Conservation (phyloP, 306 rosid genomes). For the Malus sylvestris region DNA sequence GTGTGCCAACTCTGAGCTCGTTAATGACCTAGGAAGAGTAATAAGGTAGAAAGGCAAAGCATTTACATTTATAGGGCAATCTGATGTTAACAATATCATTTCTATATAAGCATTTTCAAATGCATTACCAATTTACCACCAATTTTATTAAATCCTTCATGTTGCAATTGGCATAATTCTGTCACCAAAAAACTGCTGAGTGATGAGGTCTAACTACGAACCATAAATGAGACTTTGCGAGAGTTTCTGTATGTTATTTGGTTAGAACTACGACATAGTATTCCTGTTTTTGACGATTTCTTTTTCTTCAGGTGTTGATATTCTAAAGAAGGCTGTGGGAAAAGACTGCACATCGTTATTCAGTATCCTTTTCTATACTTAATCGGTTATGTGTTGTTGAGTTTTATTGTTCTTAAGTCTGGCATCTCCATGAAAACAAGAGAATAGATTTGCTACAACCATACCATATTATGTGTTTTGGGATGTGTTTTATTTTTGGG, state of each 20-base stretch:
- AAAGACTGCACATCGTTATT: conserved; percentile 90
- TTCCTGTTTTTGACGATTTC: conserved; percentile 8
- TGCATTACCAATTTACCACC: not conserved
- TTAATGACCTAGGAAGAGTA: not conserved
- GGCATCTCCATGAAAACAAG: not conserved
- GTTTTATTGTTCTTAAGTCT: not conserved
- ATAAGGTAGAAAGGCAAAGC: not conserved
- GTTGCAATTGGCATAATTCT: not conserved
- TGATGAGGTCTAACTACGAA: not conserved
- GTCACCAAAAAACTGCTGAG: not conserved
- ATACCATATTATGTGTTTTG: not conserved
- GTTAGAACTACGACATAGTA: not conserved
- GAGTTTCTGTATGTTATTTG: not conserved
- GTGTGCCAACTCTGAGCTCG: not conserved
- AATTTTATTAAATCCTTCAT: not conserved
- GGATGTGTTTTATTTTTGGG: too few species aligned
- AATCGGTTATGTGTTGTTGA: not conserved
- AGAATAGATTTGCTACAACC: not conserved
- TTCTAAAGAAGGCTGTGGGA: conserved; percentile 84
- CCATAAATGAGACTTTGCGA: not conserved
- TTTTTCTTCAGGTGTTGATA: conserved; percentile 69
- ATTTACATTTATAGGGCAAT: not conserved
- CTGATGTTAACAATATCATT: not conserved
- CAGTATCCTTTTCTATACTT: conserved; percentile 59
- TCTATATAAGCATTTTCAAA: not conserved